Percentiles rank a stretch among this genome's conserved stretches.
Evolutionary conservation across 2,329 filamentous ascomycete species (phyloP).

Genomic region (Fusarium circinatum): DNA sequence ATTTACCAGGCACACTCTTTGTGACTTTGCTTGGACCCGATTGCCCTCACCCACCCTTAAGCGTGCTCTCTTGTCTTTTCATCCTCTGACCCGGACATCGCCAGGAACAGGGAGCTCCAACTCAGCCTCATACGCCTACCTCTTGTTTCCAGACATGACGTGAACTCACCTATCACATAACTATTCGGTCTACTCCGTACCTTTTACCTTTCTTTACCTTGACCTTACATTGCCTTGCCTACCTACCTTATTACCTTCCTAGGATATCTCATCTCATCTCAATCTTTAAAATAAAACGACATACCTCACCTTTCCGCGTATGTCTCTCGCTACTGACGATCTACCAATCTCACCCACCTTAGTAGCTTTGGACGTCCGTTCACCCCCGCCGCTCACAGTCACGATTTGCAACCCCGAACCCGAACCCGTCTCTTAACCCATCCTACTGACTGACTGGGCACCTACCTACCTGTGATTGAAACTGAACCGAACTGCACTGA

Average conservation of each 20-base stretch:
- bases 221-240: not conserved
- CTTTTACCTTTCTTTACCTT: constrained; percentile 1
- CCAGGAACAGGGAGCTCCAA: constrained; percentile 27
- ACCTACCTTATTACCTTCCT: not conserved
- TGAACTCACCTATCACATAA: constrained; percentile 40
- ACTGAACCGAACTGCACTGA: not conserved
- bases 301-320: not conserved
- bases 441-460: not conserved
- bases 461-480: not conserved
- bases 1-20: not conserved
- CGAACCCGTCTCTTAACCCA: constrained; percentile 5
- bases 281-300: not conserved
- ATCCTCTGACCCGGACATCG: constrained; percentile 5
- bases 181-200: constrained; percentile 18
- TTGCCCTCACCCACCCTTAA: not conserved
- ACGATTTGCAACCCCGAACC: constrained; percentile 16
- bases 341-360: constrained; percentile 5
- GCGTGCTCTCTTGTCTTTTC: not conserved
- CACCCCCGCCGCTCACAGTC: constrained; percentile 29
- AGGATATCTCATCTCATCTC: constrained; percentile 1
- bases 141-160: constrained; percentile 44
- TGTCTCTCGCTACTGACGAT: constrained; percentile 1
- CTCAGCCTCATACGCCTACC: constrained; percentile 25
- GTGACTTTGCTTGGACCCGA: not conserved
- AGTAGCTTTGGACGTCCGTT: constrained; percentile 22